Evolutionary conservation across 2,329 filamentous ascomycete species (phyloP).

Genomic region (Coniochaeta sp.): DNA sequence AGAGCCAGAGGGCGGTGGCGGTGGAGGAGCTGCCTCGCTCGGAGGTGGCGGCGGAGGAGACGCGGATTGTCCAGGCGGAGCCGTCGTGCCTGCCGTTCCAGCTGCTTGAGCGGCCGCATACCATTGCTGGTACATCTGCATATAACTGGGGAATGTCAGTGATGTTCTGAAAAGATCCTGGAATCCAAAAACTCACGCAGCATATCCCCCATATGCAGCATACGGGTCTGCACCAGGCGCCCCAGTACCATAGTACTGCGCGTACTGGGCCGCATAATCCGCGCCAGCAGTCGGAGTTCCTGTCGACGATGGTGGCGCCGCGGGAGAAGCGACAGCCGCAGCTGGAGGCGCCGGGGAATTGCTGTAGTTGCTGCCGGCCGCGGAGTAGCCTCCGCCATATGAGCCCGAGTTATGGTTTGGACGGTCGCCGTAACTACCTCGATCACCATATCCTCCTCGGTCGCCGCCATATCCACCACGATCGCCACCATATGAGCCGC

Average conservation of each 20-base stretch:
- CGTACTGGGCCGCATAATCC: slow-evolving; percentile 76
- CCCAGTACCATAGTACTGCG: slow-evolving; percentile 64
- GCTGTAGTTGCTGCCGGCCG: slow-evolving; percentile 12
- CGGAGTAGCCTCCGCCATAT: slow-evolving; percentile 24
- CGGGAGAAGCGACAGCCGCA: slow-evolving; percentile 23
- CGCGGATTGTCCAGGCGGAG: slow-evolving; percentile 38
- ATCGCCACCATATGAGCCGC: slow-evolving; percentile 26
- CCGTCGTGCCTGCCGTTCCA: slow-evolving; percentile 34
- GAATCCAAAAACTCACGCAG: slow-evolving; percentile 47
- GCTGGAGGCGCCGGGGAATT: slow-evolving; percentile 33
- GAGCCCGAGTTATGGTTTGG: slow-evolving; percentile 30
- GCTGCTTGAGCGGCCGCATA: slow-evolving; percentile 45
- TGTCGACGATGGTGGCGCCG: slow-evolving; percentile 31
- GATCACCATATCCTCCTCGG: slow-evolving; percentile 13
- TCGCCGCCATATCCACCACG: slow-evolving; percentile 16
- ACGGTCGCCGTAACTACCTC: slow-evolving; percentile 35
- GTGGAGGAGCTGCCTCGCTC: slow-evolving; percentile 54
- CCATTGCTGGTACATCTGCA: slow-evolving; percentile 69
- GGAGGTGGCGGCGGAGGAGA: slow-evolving; percentile 54
- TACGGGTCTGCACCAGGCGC: slow-evolving; percentile 54
- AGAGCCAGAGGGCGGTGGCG: slow-evolving; percentile 47
- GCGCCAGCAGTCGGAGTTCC: slow-evolving; percentile 33
- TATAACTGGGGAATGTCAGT: slow-evolving; percentile 34
- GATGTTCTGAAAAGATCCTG: slow-evolving; percentile 13
- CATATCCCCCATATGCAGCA: slow-evolving; percentile 83